phyloP scores from a whole-genome alignment of 768 basidiomycete genomes.

The Lactarius tabidus region DNA sequence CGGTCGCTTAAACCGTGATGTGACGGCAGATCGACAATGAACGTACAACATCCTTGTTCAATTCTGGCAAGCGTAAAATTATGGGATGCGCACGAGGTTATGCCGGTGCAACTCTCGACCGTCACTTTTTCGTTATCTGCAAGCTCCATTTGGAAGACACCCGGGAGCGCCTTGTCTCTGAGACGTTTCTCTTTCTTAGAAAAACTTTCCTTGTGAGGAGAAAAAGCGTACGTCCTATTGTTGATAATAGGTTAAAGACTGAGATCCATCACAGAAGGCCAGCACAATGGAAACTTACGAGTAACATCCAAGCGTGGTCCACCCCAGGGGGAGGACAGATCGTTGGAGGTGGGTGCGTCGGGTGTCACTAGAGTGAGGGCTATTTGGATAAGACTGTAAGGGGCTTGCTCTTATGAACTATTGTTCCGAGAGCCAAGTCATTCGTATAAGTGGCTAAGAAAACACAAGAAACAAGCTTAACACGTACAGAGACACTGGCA shows the following conservation, averaged over 20 bases:
- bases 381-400: background rate
- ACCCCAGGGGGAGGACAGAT: slow-evolving; percentile 45
- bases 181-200: slow-evolving; percentile 2
- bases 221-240: slow-evolving; percentile 44
- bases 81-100: slow-evolving; percentile 49
- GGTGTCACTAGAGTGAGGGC: background rate
- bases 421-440: background rate
- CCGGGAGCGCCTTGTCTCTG: slow-evolving; percentile 59
- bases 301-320: slow-evolving; percentile 60
- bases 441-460: background rate
- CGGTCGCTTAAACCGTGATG: background rate
- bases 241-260: slow-evolving; percentile 32
- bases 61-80: slow-evolving; percentile 65
- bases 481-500: slow-evolving; percentile 12
- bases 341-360: slow-evolving; percentile 9
- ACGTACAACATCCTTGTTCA: slow-evolving; percentile 59
- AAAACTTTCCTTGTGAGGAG: background rate
- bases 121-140: slow-evolving; percentile 45
- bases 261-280: background rate
- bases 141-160: slow-evolving; percentile 46
- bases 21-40: background rate
- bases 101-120: slow-evolving; percentile 59
- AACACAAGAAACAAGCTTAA: background rate
- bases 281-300: slow-evolving; percentile 39
- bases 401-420: slow-evolving; percentile 3